These are phyloP conservation scores for Calonectria honghensis DNA, from an alignment of 2,329 filamentous ascomycete species.

Conservation along the genomic window DNA sequence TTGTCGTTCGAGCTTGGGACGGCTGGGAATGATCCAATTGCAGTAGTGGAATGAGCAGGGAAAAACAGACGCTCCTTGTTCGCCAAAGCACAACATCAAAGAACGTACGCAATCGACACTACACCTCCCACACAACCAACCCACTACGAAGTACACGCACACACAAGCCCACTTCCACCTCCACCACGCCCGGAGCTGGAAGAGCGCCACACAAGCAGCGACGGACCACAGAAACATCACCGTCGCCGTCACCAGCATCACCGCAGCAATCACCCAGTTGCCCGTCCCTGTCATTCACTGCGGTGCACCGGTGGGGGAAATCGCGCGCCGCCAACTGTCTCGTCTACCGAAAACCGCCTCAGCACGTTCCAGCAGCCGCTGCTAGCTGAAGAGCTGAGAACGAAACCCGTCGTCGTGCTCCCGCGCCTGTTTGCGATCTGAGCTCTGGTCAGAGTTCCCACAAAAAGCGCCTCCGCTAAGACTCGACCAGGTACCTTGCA, in stretches of 20 bases:
- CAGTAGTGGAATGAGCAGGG: slow-evolving; percentile 49
- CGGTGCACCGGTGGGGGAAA: slow-evolving; percentile 19
- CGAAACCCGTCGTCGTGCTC: slow-evolving; percentile 42
- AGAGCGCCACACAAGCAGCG: slow-evolving; percentile 16
- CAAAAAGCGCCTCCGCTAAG: slow-evolving; percentile 37
- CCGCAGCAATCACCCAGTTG: slow-evolving; percentile 6
- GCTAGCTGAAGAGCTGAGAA: slow-evolving; percentile 19
- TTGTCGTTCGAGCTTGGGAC: slow-evolving; percentile 15
- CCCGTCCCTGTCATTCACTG: slow-evolving; percentile 14
- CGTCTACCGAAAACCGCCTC: slow-evolving; percentile 12
- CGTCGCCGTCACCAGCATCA: neutral
- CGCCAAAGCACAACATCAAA: slow-evolving; percentile 40
- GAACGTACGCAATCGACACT: slow-evolving; percentile 27
- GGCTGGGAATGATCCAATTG: slow-evolving; percentile 47
- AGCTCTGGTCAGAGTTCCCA: slow-evolving; percentile 36
- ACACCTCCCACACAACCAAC: slow-evolving; percentile 14
- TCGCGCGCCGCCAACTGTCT: slow-evolving; percentile 6
- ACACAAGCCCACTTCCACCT: slow-evolving; percentile 18
- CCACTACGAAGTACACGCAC: slow-evolving; percentile 24
- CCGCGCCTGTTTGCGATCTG: slow-evolving; percentile 47
- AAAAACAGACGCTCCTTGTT: slow-evolving; percentile 47
- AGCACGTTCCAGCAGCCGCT: slow-evolving; percentile 5
- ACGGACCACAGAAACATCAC: slow-evolving; percentile 5
- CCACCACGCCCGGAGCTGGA: slow-evolving; percentile 23
- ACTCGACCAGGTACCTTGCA: slow-evolving; percentile 43